These are phyloP conservation scores for Russula griseocarnosa DNA, from an alignment of 768 basidiomycete genomes.

Conservation along the genomic window DNA sequence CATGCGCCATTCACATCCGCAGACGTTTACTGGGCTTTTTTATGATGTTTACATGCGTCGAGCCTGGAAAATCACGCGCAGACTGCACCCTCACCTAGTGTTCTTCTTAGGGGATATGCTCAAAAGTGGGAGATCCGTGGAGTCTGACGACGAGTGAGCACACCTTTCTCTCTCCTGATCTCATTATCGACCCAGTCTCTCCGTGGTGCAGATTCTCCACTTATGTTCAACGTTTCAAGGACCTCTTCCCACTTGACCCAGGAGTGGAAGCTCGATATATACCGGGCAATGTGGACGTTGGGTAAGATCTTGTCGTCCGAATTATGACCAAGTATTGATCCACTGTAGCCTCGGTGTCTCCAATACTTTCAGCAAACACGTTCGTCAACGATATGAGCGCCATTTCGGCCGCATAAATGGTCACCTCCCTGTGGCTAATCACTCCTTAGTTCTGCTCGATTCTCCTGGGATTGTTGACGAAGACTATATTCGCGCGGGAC, in stretches of 20 bases:
- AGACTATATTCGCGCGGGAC: slow-evolving; percentile 62
- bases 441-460: slow-evolving; percentile 68
- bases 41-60: slow-evolving; percentile 82
- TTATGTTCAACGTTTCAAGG: slow-evolving; percentile 64
- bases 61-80: slow-evolving; percentile 67
- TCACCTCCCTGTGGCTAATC: slow-evolving; percentile 57
- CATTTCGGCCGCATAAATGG: slow-evolving; percentile 70
- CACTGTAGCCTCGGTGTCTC: slow-evolving; percentile 21
- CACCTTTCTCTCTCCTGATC: slow-evolving; percentile 11
- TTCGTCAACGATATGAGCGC: slow-evolving; percentile 54
- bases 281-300: slow-evolving; percentile 89
- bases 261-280: slow-evolving; percentile 60
- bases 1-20: slow-evolving; percentile 63
- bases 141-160: slow-evolving; percentile 68
- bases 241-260: slow-evolving; percentile 54
- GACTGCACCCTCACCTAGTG: slow-evolving; percentile 61
- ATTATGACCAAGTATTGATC: neutral
- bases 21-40: slow-evolving; percentile 58
- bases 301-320: slow-evolving; percentile 40
- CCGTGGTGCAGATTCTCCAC: slow-evolving; percentile 58
- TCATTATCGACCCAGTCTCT: neutral
- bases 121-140: slow-evolving; percentile 68
- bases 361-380: slow-evolving; percentile 32
- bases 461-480: slow-evolving; percentile 80
- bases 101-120: slow-evolving; percentile 92